Base-by-base conservation (phyloP, 257 asterid species). In the Solanum dulcamara region DNA sequence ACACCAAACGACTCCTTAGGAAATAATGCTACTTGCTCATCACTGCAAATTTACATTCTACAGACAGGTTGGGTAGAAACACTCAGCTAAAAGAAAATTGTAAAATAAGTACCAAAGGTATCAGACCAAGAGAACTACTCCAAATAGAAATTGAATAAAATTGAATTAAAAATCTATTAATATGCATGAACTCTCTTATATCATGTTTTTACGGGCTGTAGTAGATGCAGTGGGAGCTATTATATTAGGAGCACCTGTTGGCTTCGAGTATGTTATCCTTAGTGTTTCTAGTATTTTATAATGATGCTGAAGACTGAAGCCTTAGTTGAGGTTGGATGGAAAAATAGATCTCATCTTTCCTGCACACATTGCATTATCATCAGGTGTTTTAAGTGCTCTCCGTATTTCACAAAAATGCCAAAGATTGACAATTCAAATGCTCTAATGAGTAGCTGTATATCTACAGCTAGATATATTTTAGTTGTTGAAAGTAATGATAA, bases 221-320 rank as follows among this genome's bases (percentile, higher is more conserved):
- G 72, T 30, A 64, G 17, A 30, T 64, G 72, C 37, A 14, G 38
- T 6, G 40, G 72, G 40, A 64, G 38, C 12, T 64, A 64, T 28
- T 64, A 28, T 28, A 64, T 30, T 95, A 92, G 99, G 98, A 48
- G 97, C 98, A 84, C 98, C 98, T 83, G 70, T 92, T 86, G 91
- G 96, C 80, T 89, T 90, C 86, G 94, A 90, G 99, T 93, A 95
- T 71, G 98, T 91, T 84, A 88, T 88, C 48, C 50, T 55, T 85
- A 6, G 46, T 83, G 46, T 85, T 62, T 87, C 51, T 86, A 38
- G 53, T 86, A 44, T 48, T 10, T 84, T 77, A 24, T 87, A 46
- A 6, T 24, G 72, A 84, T 72, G 71, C 84, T 18, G 42, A 84
- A 82, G 85, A 62, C 28, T 71, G 80, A 75, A 57, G 85, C 24